Evolutionary conservation across 202 grass and related monocot species (phyloP), one percentile per base, ranked within the genome.

Genomic region (Schoenoplectus tabernaemontani): DNA sequence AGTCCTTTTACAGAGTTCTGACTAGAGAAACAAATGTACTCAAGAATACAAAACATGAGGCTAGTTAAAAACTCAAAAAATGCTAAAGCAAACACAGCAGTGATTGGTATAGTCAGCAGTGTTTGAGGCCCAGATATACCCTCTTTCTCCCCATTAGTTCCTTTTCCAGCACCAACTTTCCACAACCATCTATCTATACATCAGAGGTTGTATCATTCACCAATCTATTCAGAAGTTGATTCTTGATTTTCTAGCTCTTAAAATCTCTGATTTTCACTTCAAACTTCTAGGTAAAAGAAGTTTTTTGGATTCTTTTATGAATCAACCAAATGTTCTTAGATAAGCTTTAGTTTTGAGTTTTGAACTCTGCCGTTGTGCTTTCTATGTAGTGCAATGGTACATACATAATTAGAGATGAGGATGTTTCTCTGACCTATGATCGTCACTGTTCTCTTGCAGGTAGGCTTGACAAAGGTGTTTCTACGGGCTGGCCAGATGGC

Each of bases 401-500:
- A 74, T 74, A 32, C 26, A 32, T 50, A 32, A 26, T 34, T 74
- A 19, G 26, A 74, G 13, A 32, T 34, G 26, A 4, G n/a, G 64
- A 20, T 5, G 13, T n/a, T 30, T 72, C 19, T 33, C 26, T 74
- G 70, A 53, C 32, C 30, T 81, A 80, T 64, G 1, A 26, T 71
- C 81, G 77, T 59, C 46, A 47, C 7, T 79, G 48, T 87, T 84
- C 64, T 79, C 51, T 82, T 86, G 61, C 83, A 99, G 96, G 91
- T 99, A 85, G 96, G 96, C 54, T 92, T 89, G 80, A 96, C 90
- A 24, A 95, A 99, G 86, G 92, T 99, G 37, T 96, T 99, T 89
- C 88, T 99, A 32, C 88, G 90, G 44, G 91, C 96, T 79, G 96
- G 96, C 84, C 96, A 95, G 87, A 98, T 98, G 96, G 96, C 96